A percentile compares a stretch with the other conserved stretches of the same genome.
phyloP scores from a whole-genome alignment of 2,329 filamentous ascomycete species.

The Nannizzia gypsea region DNA sequence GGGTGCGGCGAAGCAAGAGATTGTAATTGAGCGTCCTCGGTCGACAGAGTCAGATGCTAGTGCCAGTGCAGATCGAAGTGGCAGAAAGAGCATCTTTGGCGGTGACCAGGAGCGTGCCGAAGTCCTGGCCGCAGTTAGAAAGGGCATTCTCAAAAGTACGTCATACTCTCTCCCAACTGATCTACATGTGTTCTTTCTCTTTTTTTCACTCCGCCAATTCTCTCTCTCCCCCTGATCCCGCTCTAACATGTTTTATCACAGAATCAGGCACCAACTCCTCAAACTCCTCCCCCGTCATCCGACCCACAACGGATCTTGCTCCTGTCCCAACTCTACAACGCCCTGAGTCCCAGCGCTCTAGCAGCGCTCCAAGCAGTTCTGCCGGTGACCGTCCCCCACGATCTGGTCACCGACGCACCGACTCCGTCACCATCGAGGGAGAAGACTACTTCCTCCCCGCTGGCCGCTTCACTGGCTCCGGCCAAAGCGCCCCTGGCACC shows the following conservation, averaged over 20 bases:
- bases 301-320: constrained; percentile 41
- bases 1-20: neutral
- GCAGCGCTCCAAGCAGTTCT: constrained; percentile 68
- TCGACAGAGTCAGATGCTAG: constrained; percentile 11
- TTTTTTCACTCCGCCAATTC: too few relatives aligned
- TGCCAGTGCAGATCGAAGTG: constrained; percentile 46
- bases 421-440: constrained; percentile 61
- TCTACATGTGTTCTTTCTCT: neutral
- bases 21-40: constrained; percentile 2
- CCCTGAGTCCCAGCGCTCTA: constrained; percentile 70
- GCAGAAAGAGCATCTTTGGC: constrained; percentile 78
- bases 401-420: constrained; percentile 50
- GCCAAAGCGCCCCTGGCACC: constrained; percentile 71
- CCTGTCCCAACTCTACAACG: constrained; percentile 34
- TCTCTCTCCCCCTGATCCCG: neutral
- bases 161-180: constrained; percentile 11
- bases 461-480: constrained; percentile 55
- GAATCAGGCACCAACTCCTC: constrained; percentile 9
- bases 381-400: constrained; percentile 55
- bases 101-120: constrained; percentile 84
- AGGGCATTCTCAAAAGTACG: constrained; percentile 88
- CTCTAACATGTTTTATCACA: constrained; percentile 5
- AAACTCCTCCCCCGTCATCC: constrained; percentile 56
- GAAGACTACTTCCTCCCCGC: constrained; percentile 85
- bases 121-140: constrained; percentile 80